Evolutionary conservation across 2,329 filamentous ascomycete species (phyloP).

Genomic region (Stromatinia cepivora): DNA sequence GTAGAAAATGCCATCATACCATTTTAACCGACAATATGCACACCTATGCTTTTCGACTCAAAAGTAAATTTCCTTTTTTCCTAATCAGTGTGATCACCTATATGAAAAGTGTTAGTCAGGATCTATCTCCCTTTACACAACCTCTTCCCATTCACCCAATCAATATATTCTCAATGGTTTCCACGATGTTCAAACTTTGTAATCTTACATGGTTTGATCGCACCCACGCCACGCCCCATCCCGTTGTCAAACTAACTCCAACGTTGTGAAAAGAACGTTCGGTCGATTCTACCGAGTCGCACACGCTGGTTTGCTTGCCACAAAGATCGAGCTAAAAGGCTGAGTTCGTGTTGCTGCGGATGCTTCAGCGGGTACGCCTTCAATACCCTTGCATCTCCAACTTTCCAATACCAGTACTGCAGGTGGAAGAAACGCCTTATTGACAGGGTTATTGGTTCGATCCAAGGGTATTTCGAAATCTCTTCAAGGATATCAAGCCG

Average conservation of each 20-base stretch:
- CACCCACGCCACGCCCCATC: slow-evolving; percentile 15
- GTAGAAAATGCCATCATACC: slow-evolving; percentile 4
- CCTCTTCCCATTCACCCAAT: neutral
- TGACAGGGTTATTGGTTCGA: slow-evolving; percentile 14
- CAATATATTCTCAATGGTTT: neutral
- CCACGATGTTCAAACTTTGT: slow-evolving; percentile 4
- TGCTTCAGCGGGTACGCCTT: slow-evolving; percentile 20
- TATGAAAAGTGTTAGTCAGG: neutral
- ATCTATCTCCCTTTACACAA: neutral
- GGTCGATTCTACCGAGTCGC: slow-evolving; percentile 31
- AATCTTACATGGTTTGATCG: slow-evolving; percentile 24
- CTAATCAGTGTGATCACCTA: neutral
- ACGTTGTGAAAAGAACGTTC: slow-evolving; percentile 23
- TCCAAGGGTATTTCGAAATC: slow-evolving; percentile 1
- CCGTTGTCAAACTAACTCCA: slow-evolving; percentile 21
- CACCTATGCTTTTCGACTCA: slow-evolving; percentile 7
- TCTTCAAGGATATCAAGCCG: slow-evolving; percentile 19
- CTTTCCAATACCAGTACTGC: slow-evolving; percentile 2
- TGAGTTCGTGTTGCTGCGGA: slow-evolving; percentile 33
- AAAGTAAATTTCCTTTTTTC: neutral
- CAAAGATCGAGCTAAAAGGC: slow-evolving; percentile 21
- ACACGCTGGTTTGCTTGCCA: slow-evolving; percentile 33
- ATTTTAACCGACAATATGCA: slow-evolving; percentile 10
- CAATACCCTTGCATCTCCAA: slow-evolving; percentile 14
- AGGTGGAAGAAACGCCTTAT: slow-evolving; percentile 17